Base-by-base conservation (phyloP, 1,139 yeast genomes). In the Diutina mesorugosa region DNA sequence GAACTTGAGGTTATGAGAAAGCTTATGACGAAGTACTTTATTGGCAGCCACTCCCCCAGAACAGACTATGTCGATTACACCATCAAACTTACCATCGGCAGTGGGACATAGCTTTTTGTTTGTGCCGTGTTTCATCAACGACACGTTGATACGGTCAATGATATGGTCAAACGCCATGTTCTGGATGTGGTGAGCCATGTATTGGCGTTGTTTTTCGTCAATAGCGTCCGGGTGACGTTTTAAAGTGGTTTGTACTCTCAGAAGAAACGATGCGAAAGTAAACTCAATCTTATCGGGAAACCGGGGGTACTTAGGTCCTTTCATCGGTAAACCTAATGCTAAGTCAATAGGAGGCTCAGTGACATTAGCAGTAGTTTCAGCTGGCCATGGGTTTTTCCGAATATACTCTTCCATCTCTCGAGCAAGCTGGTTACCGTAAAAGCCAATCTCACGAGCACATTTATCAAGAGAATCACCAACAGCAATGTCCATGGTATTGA, bases 31-130 rank as follows among this genome's bases (percentile, higher is more conserved):
- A 21, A 93, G 73, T 26, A 74, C 69, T 55, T 66, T 60, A 65
- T 90, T 93, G 1, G 97, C 85, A 0, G 95, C 96, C 0, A 93
- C 98, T 6, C 99, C 99, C 7, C 99, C 99, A 0, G 98, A 87
- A 59, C 91, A 83, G 1, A 93, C 87, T 62, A 91, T 78, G 60
- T 83, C 81, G 29, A 70, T 67, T 6, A 83, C 80, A 1, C 72
- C 74, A 1, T 60, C 60, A 30, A 83, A 69, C 58, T 73, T 72
- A 1, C 73, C 72, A 41, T 70, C 69, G 4, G 69, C 71, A 4
- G 55, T 55, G 6, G 59, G 58, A 51, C 59, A 60, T 2, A 26
- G 5, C 4, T 51, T 55, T 7, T 55, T 55, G 35, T 57, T 58
- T 0, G 60, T 55, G 0, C 73, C 73, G 59, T 79, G 76, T 56